phyloP scores from a whole-genome alignment of 495 filamentous ascomycete species.

The Xylaria bambusicola region DNA sequence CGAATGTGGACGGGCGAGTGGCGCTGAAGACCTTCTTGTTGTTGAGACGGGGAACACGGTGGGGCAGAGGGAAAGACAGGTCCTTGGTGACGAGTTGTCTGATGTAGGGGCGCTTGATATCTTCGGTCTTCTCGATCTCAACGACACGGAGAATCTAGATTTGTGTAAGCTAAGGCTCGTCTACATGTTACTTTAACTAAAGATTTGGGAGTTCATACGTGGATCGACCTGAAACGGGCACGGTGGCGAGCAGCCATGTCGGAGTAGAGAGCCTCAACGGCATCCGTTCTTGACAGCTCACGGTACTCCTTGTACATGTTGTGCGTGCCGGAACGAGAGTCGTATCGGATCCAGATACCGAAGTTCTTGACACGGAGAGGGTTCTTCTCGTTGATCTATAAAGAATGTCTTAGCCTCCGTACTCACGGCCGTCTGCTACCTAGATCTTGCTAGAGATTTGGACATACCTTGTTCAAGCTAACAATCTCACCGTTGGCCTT shows the following conservation, averaged over 20 bases:
- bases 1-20: conserved; percentile 89
- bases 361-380: conserved; percentile 99
- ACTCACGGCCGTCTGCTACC: conserved; percentile 1
- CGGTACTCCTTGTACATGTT: conserved; percentile 99
- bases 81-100: conserved; percentile 93
- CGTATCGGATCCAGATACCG: conserved; percentile 99
- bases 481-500: conserved; percentile 99
- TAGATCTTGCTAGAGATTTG: background rate
- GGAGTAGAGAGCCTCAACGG: conserved; percentile 96
- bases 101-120: conserved; percentile 97
- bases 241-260: conserved; percentile 99
- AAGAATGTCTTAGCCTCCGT: conserved; percentile 9
- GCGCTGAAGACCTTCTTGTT: conserved; percentile 88
- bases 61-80: conserved; percentile 97
- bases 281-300: conserved; percentile 92
- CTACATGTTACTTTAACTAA: background rate
- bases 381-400: conserved; percentile 95
- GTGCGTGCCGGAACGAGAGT: conserved; percentile 99
- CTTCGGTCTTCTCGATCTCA: conserved; percentile 88
- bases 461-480: conserved; percentile 87
- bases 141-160: conserved; percentile 93
- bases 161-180: background rate
- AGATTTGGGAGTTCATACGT: conserved; percentile 65
- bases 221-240: conserved; percentile 93
- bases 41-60: conserved; percentile 78